Evolutionary conservation across 2,329 filamentous ascomycete species (phyloP).

Genomic region (Aspergillus candidus): DNA sequence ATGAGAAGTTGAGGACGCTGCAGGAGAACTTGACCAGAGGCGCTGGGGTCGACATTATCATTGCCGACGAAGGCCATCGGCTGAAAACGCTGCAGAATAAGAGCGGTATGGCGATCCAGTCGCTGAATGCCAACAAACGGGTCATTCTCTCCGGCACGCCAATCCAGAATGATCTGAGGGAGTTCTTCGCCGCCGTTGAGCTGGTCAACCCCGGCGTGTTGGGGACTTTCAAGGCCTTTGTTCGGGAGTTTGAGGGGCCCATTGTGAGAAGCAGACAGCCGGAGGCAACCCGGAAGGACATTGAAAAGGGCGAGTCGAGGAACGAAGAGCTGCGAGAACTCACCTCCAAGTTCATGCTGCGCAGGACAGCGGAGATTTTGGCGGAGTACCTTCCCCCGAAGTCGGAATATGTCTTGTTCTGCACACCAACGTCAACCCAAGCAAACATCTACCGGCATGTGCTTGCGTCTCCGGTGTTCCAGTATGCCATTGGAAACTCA

Average conservation of each 20-base stretch:
- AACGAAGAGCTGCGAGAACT: constrained; percentile 56
- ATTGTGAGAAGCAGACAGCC: constrained; percentile 61
- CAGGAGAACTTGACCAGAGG: constrained; percentile 60
- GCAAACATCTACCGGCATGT: constrained; percentile 58
- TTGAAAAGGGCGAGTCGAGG: constrained; percentile 58
- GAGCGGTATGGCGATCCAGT: constrained; percentile 59
- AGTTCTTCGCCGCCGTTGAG: constrained; percentile 63
- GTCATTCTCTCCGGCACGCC: constrained; percentile 63
- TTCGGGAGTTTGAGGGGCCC: constrained; percentile 58
- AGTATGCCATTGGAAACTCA: constrained; percentile 54
- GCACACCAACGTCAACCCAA: constrained; percentile 56
- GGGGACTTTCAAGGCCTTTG: constrained; percentile 57
- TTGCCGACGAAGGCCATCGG: constrained; percentile 64
- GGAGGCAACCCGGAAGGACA: constrained; percentile 53
- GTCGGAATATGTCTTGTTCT: constrained; percentile 62
- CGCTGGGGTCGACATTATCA: constrained; percentile 60
- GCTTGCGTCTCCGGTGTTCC: constrained; percentile 59
- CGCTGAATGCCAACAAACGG: constrained; percentile 55
- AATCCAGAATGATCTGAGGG: constrained; percentile 61
- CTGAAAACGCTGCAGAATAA: constrained; percentile 66
- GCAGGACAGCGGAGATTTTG: constrained; percentile 61
- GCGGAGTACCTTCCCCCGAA: constrained; percentile 61
- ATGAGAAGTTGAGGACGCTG: constrained; percentile 62
- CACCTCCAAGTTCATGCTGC: constrained; percentile 60
- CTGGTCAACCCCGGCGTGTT: constrained; percentile 63